Conservation (phyloP, 768 basidiomycete species). For the Pulveroboletus sp. region DNA sequence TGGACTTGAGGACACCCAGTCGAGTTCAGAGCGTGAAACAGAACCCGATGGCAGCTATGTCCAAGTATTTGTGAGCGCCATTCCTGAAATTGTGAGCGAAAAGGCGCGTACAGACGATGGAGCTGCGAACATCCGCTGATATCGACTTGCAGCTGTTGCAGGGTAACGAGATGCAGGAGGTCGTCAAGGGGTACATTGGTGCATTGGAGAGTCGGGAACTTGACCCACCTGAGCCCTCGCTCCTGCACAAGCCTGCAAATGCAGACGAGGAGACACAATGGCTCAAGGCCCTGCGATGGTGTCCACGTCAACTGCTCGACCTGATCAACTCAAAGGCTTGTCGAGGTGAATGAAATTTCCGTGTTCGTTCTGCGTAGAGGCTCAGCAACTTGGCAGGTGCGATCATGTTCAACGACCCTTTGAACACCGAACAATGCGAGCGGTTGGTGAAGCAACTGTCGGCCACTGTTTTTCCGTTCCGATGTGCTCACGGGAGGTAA, state of each 20-base stretch:
- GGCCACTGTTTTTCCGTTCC: constrained; percentile 79
- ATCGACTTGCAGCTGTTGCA: constrained; percentile 46
- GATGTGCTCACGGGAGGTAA: constrained; percentile 93
- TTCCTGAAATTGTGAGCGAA: constrained; percentile 69
- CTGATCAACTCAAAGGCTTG: constrained; percentile 95
- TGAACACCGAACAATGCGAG: constrained; percentile 64
- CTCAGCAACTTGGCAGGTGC: constrained; percentile 55
- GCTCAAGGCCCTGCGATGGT: constrained; percentile 73
- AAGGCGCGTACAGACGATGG: constrained; percentile 41
- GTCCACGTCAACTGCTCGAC: constrained; percentile 78
- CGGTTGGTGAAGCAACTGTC: constrained; percentile 64
- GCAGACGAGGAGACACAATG: constrained; percentile 38
- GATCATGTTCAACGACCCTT: constrained; percentile 91
- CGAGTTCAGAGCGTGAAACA: constrained; percentile 16
- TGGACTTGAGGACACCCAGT: constrained; percentile 27
- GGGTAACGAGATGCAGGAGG: constrained; percentile 67
- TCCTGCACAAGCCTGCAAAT: constrained; percentile 7
- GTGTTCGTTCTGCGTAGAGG: background rate
- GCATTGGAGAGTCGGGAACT: constrained; percentile 49
- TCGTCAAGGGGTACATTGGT: constrained; percentile 69
- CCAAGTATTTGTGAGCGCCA: constrained; percentile 57
- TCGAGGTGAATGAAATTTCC: constrained; percentile 56
- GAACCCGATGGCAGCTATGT: constrained; percentile 38
- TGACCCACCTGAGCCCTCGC: constrained; percentile 14
- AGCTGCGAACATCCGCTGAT: constrained; percentile 7